Percentiles rank a stretch among this genome's conserved stretches.
phyloP scores from a whole-genome alignment of 306 rosid species.

The Senna siamea region DNA sequence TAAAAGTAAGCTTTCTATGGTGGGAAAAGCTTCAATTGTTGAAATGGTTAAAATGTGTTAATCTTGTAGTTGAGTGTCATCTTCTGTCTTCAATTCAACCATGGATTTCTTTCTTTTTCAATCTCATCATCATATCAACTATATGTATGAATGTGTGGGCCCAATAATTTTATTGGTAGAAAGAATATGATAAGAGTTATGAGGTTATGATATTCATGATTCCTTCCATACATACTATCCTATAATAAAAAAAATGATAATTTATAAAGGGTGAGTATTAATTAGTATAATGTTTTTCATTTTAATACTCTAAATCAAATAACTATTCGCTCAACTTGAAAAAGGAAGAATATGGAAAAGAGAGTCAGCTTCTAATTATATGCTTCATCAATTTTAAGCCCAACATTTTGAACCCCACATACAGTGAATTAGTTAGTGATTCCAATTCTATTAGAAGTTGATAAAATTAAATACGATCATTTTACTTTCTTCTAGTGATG shows the following conservation, averaged over 20 bases:
- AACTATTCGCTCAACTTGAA: background rate
- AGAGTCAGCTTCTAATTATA: background rate
- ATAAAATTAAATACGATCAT: background rate
- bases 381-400: conserved; percentile 23
- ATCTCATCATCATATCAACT: conserved; percentile 1
- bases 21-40: too few species aligned
- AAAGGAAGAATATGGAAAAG: background rate
- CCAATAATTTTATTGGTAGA: conserved; percentile 36
- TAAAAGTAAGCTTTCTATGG: too few species aligned
- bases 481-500: conserved; percentile 1
- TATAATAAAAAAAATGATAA: too few species aligned
- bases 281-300: too few species aligned
- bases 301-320: too few species aligned
- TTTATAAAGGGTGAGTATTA: too few species aligned
- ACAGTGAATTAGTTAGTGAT: too few species aligned
- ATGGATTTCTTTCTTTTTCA: conserved; percentile 2
- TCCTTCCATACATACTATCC: conserved; percentile 11
- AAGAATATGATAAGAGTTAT: conserved; percentile 6
- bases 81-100: background rate
- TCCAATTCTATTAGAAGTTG: background rate
- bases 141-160: conserved; percentile 10
- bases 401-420: background rate
- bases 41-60: conserved; percentile 34
- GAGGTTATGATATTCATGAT: conserved; percentile 37
- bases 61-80: conserved; percentile 55